A percentile compares a stretch with the other conserved stretches of the same genome.
These are phyloP conservation scores for Anastatica hierochuntica DNA, from an alignment of 345 rosid genomes.

Conservation along the genomic window DNA sequence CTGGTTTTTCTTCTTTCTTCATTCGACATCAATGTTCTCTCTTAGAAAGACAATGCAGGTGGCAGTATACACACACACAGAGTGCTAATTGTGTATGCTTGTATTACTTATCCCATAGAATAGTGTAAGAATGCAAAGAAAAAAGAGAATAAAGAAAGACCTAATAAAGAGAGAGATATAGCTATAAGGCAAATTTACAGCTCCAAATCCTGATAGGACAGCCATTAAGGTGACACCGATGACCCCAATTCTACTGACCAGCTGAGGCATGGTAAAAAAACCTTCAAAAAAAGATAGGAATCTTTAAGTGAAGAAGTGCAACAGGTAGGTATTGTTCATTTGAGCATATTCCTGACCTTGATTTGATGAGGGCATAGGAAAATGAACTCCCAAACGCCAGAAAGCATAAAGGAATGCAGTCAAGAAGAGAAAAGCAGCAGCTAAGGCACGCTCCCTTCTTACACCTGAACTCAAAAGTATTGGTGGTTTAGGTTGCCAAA, in stretches of 20 bases:
- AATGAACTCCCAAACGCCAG: constrained; percentile 98
- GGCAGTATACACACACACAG: not conserved
- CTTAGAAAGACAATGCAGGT: not conserved
- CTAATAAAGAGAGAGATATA: constrained; percentile 90
- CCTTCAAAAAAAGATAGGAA: constrained; percentile 40
- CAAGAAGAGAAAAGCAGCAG: constrained; percentile 73
- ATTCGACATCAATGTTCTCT: not conserved
- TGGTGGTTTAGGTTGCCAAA: not conserved
- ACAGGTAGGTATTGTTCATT: not conserved
- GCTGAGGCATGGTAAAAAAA: constrained; percentile 79
- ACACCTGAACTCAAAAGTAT: constrained; percentile 70
- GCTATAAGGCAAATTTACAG: constrained; percentile 90
- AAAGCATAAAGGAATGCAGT: constrained; percentile 77
- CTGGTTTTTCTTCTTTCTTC: not conserved
- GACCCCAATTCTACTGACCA: constrained; percentile 92
- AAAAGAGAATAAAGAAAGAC: constrained; percentile 19
- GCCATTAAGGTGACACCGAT: constrained; percentile 96
- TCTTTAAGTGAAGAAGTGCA: constrained; percentile 8
- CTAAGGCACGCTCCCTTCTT: constrained; percentile 75
- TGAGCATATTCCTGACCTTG: constrained; percentile 37
- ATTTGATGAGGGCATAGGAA: constrained; percentile 86
- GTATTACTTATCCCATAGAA: not conserved
- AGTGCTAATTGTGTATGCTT: not conserved
- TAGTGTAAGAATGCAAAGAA: not conserved
- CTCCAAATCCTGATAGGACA: constrained; percentile 87